A percentile compares a stretch with the other conserved stretches of the same genome.
These are phyloP conservation scores for Phascolomyces articulosus DNA, from an alignment of 371 early-diverging fungal genomes.

Conservation along the genomic window DNA sequence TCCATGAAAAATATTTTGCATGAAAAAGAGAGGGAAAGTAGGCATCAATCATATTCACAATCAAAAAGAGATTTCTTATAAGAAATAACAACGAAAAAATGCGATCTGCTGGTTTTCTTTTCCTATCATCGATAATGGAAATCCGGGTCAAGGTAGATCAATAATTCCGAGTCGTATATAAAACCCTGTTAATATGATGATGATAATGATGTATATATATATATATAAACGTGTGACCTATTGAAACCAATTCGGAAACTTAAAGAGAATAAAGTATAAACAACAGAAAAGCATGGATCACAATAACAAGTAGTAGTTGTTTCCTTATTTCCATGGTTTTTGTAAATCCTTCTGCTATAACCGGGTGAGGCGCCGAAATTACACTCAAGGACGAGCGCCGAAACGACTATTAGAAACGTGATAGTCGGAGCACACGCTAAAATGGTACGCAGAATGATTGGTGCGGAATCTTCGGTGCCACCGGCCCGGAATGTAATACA, in stretches of 20 bases:
- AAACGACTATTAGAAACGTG: background rate
- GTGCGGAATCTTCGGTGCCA: background rate
- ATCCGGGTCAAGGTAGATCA: background rate
- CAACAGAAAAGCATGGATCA: background rate
- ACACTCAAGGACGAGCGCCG: background rate
- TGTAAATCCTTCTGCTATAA: no score
- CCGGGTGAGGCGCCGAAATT: slow-evolving; percentile 7
- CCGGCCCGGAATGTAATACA: background rate
- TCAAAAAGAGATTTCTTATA: no score
- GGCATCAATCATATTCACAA: no score
- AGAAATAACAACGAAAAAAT: no score
- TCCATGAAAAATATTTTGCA: no score
- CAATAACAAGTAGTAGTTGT: background rate
- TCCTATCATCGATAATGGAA: background rate
- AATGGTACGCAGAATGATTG: background rate
- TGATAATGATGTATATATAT: no score
- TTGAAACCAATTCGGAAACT: background rate
- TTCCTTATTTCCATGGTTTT: no score
- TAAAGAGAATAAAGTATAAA: background rate
- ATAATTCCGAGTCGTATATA: background rate
- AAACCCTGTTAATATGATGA: background rate
- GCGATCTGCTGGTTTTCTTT: background rate
- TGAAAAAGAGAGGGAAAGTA: no score
- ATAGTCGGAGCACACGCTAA: slow-evolving; percentile 4
- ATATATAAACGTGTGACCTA: no score